Conservation (phyloP, 2,329 filamentous ascomycete species). For the Mycosphaerella sp. region DNA sequence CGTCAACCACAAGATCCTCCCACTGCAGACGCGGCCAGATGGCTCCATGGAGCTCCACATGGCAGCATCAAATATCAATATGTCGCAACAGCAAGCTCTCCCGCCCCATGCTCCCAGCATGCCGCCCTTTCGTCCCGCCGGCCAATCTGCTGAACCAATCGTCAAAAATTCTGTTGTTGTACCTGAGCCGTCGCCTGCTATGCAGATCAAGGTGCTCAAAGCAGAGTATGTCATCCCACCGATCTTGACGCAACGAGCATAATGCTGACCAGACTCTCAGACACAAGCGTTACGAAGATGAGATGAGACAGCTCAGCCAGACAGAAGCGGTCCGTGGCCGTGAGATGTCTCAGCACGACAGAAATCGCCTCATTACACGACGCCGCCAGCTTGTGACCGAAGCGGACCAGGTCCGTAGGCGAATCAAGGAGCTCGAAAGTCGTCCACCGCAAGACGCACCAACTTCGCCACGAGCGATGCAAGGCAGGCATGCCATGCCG, state of each 20-base stretch:
- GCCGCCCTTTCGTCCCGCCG: neutral
- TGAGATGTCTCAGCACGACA: conserved; percentile 29
- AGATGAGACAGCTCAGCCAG: conserved; percentile 35
- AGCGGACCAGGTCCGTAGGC: conserved; percentile 33
- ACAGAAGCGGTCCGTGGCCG: conserved; percentile 34
- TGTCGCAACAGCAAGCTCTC: conserved; percentile 10
- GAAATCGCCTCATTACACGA: conserved; percentile 29
- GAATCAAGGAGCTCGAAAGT: conserved; percentile 31
- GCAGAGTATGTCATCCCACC: conserved; percentile 27
- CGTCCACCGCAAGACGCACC: conserved; percentile 22
- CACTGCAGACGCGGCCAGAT: conserved; percentile 29
- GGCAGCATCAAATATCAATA: conserved; percentile 34
- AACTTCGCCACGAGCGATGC: conserved; percentile 23
- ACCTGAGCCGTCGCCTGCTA: conserved; percentile 23
- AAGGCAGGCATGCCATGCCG: conserved; percentile 21
- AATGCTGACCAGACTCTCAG: conserved; percentile 1
- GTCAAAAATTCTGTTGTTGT: conserved; percentile 1
- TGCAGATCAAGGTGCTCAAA: conserved; percentile 34
- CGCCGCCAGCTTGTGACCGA: conserved; percentile 31
- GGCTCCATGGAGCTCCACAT: conserved; percentile 33
- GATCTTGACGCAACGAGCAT: neutral
- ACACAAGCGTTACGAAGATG: conserved; percentile 30
- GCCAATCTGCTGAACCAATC: neutral
- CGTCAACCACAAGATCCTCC: conserved; percentile 34
- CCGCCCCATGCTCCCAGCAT: neutral